Percentiles rank a stretch among this genome's conserved stretches.
phyloP scores from a whole-genome alignment of 2,329 filamentous ascomycete genomes.

The Cercospora nicotianae region DNA sequence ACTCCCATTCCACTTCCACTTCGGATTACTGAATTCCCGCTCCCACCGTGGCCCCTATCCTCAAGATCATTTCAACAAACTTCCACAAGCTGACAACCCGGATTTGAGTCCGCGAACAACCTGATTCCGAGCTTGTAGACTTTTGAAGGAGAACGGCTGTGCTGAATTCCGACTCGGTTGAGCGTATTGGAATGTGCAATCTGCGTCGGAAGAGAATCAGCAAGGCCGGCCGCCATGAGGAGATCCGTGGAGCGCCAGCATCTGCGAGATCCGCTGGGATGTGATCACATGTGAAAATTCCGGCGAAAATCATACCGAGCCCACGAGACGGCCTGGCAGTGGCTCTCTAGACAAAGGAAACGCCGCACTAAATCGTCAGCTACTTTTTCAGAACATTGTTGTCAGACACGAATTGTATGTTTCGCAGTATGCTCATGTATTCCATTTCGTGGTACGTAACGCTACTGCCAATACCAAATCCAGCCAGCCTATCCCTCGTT shows the following conservation, averaged over 20 bases:
- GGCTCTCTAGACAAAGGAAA: background rate
- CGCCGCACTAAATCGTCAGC: background rate
- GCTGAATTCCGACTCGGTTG: background rate
- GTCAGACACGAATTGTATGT: background rate
- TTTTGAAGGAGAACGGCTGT: background rate
- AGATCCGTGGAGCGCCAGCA: background rate
- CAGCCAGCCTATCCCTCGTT: slow-evolving; percentile 13
- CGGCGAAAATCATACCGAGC: background rate
- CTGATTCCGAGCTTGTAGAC: background rate
- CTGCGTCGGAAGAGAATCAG: background rate
- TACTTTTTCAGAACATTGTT: background rate
- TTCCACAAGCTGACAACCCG: background rate
- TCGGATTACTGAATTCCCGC: too few species aligned
- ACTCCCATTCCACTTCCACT: too few species aligned
- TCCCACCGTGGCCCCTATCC: too few species aligned
- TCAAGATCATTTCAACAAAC: background rate
- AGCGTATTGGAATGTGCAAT: background rate
- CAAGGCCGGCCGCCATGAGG: background rate
- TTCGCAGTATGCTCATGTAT: slow-evolving; percentile 3
- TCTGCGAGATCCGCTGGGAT: background rate
- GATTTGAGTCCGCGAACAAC: background rate
- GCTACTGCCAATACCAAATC: slow-evolving; percentile 5
- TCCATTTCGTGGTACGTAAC: slow-evolving; percentile 14
- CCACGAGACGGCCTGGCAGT: background rate
- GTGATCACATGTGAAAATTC: background rate